A percentile compares a stretch with the other conserved stretches of the same genome.
Conservation (phyloP, 2,329 filamentous ascomycete genomes). For the Aureobasidium subglaciale region DNA sequence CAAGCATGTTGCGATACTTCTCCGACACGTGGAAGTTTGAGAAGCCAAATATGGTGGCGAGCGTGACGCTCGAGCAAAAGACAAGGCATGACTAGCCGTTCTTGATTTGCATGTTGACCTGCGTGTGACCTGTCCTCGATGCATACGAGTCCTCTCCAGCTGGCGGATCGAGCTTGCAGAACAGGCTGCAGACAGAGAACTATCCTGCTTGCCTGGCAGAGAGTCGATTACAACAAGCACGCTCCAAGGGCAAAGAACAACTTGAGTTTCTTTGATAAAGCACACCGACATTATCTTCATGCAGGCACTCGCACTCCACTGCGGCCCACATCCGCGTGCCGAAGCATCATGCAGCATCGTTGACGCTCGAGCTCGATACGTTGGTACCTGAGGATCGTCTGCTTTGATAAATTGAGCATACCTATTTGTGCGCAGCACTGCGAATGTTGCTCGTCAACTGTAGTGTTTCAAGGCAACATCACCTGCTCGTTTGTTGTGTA, state of each 20-base stretch:
- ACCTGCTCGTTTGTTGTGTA: background rate
- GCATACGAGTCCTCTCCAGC: background rate
- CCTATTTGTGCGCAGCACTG: background rate
- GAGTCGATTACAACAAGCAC: background rate
- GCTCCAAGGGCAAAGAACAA: background rate
- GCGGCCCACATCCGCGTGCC: background rate
- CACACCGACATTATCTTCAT: slow-evolving; percentile 13
- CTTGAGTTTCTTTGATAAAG: background rate
- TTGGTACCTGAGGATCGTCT: slow-evolving; percentile 12
- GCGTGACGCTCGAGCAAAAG: slow-evolving; percentile 18
- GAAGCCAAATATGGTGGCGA: slow-evolving; percentile 6
- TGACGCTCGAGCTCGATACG: slow-evolving; percentile 13
- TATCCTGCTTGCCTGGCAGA: background rate
- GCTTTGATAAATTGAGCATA: background rate
- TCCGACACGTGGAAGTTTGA: slow-evolving; percentile 11
- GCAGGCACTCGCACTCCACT: slow-evolving; percentile 6
- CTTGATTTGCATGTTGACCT: slow-evolving; percentile 18
- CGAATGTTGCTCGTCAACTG: background rate
- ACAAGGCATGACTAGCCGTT: slow-evolving; percentile 14
- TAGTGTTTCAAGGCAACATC: background rate
- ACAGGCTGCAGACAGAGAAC: background rate
- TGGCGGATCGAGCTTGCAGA: background rate
- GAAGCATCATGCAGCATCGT: slow-evolving; percentile 12
- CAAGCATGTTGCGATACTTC: slow-evolving; percentile 10
- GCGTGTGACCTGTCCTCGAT: slow-evolving; percentile 18